Conservation (phyloP, 768 basidiomycete genomes). For the Crepidotus variabilis region DNA sequence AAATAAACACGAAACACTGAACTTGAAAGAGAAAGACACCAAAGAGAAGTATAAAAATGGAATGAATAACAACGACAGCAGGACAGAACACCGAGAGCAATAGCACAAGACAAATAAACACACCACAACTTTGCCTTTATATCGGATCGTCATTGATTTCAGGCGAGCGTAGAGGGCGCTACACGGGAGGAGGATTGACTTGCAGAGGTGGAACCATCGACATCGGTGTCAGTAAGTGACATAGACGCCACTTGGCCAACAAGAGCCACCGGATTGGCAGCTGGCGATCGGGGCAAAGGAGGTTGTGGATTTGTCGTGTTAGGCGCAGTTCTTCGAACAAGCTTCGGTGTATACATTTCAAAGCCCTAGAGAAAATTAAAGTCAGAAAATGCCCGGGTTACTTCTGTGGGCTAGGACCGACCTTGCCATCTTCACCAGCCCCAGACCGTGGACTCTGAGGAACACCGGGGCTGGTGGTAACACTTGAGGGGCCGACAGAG, state of each 20-base stretch:
- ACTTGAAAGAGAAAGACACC: slow-evolving; percentile 2
- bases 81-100: slow-evolving; percentile 5
- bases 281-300: slow-evolving; percentile 15
- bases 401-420: slow-evolving; percentile 4
- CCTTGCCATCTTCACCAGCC: slow-evolving; percentile 14
- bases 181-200: neutral
- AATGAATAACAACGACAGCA: slow-evolving; percentile 2
- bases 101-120: slow-evolving; percentile 4
- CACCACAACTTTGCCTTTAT: neutral
- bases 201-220: neutral
- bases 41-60: slow-evolving; percentile 7
- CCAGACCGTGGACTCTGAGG: slow-evolving; percentile 13
- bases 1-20: slow-evolving; percentile 6
- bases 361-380: slow-evolving; percentile 12
- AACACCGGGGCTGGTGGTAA: slow-evolving; percentile 5
- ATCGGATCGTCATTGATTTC: neutral
- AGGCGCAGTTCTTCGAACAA: slow-evolving; percentile 12
- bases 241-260: slow-evolving; percentile 19
- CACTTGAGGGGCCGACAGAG: slow-evolving; percentile 5
- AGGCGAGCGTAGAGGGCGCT: neutral
- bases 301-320: slow-evolving; percentile 12
- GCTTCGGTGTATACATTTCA: slow-evolving; percentile 19
- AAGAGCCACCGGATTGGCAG: slow-evolving; percentile 7
- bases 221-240: slow-evolving; percentile 16
- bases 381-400: neutral